phyloP scores from a whole-genome alignment of 2,329 filamentous ascomycete genomes.

The Ilyonectria robusta region DNA sequence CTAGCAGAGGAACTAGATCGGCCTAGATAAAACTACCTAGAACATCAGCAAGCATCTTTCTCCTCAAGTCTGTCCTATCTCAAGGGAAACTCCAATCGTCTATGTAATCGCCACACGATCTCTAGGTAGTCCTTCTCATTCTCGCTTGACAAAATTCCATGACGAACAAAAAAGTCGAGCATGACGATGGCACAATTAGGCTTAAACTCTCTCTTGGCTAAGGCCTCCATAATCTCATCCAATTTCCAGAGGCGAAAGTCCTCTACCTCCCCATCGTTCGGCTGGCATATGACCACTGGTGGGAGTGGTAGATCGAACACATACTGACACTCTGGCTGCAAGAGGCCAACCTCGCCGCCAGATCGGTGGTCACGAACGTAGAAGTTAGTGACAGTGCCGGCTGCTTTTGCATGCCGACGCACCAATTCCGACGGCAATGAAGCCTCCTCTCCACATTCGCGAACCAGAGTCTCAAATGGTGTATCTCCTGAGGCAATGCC shows the following conservation, averaged over 20 bases:
- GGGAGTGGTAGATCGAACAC: constrained; percentile 8
- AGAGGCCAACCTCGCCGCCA: constrained; percentile 4
- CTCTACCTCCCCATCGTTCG: constrained; percentile 10
- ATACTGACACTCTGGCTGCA: constrained; percentile 13
- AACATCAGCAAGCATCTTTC: too few relatives aligned
- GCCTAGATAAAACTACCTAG: too few relatives aligned
- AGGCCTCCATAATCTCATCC: neutral
- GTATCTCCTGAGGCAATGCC: neutral
- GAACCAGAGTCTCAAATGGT: neutral
- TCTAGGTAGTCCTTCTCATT: constrained; percentile 9
- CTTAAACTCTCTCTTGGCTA: constrained; percentile 12
- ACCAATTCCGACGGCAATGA: neutral
- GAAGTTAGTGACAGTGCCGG: neutral
- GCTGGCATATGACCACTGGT: neutral
- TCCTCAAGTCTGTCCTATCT: neutral
- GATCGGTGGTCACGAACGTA: constrained; percentile 5
- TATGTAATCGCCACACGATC: constrained; percentile 9
- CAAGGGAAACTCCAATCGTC: constrained; percentile 3
- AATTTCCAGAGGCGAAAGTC: neutral
- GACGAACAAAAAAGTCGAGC: constrained; percentile 10
- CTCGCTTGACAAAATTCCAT: constrained; percentile 4
- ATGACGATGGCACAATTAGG: constrained; percentile 6
- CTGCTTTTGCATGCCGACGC: neutral
- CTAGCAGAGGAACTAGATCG: too few relatives aligned
- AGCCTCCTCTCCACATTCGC: constrained; percentile 9